phyloP scores from a whole-genome alignment of 139 green algal species.

The Chlamydomonas incerta region DNA sequence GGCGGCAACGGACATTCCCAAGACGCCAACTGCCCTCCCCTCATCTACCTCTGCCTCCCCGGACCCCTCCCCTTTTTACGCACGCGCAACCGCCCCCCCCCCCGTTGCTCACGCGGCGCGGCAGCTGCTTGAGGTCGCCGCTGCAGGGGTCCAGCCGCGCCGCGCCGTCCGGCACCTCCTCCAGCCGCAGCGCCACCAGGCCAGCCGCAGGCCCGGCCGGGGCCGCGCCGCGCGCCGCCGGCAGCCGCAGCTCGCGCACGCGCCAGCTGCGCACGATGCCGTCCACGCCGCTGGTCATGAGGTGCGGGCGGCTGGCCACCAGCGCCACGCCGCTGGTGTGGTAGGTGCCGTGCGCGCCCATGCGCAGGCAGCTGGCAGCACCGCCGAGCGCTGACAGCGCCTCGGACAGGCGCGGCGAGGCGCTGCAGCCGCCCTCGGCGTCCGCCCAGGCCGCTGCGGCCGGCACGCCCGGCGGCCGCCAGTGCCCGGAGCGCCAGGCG shows the following conservation, averaged over 20 bases:
- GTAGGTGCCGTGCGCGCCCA: slow-evolving; percentile 10
- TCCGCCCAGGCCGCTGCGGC: background rate
- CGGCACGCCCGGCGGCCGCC: background rate
- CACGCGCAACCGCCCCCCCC: too few species aligned
- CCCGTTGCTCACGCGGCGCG: background rate
- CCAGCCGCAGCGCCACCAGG: background rate
- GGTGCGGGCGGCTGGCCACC: background rate
- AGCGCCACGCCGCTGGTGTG: slow-evolving; percentile 3
- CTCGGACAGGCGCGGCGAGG: background rate
- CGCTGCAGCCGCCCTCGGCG: background rate
- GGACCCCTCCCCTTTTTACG: too few species aligned
- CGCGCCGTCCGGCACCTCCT: background rate
- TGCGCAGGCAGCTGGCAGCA: slow-evolving; percentile 14
- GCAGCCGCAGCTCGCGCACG: background rate
- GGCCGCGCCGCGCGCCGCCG: background rate
- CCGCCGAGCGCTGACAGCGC: slow-evolving; percentile 14
- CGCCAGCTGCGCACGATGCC: background rate
- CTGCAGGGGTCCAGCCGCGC: slow-evolving; percentile 30
- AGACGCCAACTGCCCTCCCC: too few species aligned
- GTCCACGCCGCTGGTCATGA: slow-evolving; percentile 21
- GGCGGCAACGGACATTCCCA: too few species aligned
- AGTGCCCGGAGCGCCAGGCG: slow-evolving; percentile 1
- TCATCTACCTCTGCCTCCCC: too few species aligned
- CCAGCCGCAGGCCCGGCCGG: background rate
- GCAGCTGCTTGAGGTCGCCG: background rate